These are phyloP conservation scores for Cercospora nicotianae DNA, from an alignment of 2,329 filamentous ascomycete species.

Conservation along the genomic window DNA sequence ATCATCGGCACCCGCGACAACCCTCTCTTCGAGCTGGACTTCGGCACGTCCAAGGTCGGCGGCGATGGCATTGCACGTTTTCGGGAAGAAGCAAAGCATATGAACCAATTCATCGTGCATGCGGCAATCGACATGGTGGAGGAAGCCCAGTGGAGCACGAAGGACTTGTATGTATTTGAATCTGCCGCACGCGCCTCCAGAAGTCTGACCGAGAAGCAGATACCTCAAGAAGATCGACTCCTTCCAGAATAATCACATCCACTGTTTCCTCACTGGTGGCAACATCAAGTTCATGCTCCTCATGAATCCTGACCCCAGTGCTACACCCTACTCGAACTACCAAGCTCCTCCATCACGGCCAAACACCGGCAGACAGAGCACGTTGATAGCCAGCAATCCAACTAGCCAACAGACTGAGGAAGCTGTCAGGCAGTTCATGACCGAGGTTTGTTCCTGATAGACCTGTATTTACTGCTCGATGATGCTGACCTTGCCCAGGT, in stretches of 20 bases:
- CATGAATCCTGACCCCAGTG: conserved; percentile 66
- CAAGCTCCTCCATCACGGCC: conserved; percentile 34
- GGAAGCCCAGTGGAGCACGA: conserved; percentile 89
- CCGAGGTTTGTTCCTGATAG: conserved; percentile 53
- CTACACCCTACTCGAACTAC: conserved; percentile 39
- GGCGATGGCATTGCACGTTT: conserved; percentile 91
- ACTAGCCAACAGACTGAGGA: conserved; percentile 90
- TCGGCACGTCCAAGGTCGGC: conserved; percentile 93
- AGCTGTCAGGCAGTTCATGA: conserved; percentile 91
- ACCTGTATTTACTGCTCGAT: neutral
- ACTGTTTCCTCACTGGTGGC: conserved; percentile 87
- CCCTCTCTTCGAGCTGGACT: conserved; percentile 94
- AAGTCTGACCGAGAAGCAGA: conserved; percentile 49
- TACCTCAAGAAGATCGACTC: conserved; percentile 96
- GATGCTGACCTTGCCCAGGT: conserved; percentile 49
- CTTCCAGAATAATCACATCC: conserved; percentile 90
- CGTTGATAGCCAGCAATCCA: conserved; percentile 61
- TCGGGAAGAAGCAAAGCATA: conserved; percentile 80
- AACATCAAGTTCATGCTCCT: conserved; percentile 94
- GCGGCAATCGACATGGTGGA: conserved; percentile 92
- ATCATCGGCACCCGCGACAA: conserved; percentile 95
- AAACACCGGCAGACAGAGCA: conserved; percentile 37
- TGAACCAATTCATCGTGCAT: conserved; percentile 98
- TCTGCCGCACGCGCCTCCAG: neutral
- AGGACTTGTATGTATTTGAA: conserved; percentile 65